These are phyloP conservation scores for Euphorbia celastroides DNA, from an alignment of 441 rosid genomes.

Conservation along the genomic window DNA sequence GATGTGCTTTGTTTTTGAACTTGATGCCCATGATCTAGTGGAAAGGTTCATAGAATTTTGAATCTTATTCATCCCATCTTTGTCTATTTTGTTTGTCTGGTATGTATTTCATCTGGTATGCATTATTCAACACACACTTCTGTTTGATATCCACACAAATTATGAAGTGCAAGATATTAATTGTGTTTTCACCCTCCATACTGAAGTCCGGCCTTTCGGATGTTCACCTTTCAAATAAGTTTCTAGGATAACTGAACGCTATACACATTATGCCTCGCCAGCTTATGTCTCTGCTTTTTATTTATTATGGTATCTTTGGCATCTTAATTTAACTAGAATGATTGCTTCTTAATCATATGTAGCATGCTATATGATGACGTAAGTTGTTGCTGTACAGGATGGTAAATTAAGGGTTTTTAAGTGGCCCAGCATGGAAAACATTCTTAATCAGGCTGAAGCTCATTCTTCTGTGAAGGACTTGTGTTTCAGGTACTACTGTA, in stretches of 20 bases:
- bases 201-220: not conserved
- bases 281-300: not conserved
- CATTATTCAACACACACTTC: not conserved
- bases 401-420: constrained; percentile 76
- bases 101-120: not conserved
- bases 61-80: not conserved
- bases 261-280: not conserved
- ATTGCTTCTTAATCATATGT: constrained; percentile 10
- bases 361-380: constrained; percentile 34
- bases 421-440: constrained; percentile 84
- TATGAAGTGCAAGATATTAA: not conserved
- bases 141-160: not conserved
- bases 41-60: constrained; percentile 5
- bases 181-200: not conserved
- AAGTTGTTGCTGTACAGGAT: constrained; percentile 78
- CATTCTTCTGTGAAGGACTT: constrained; percentile 63
- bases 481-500: constrained; percentile 63
- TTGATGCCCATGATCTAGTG: not conserved
- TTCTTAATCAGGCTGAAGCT: constrained; percentile 58
- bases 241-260: not conserved
- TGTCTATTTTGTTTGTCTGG: not conserved
- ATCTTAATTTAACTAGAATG: not conserved
- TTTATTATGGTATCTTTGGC: not conserved
- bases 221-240: not conserved
- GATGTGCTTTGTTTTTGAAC: not conserved